Evolutionary conservation across 768 basidiomycete species (phyloP), one percentile per base, ranked within the genome.

Genomic region (Neoboletus magnificus): DNA sequence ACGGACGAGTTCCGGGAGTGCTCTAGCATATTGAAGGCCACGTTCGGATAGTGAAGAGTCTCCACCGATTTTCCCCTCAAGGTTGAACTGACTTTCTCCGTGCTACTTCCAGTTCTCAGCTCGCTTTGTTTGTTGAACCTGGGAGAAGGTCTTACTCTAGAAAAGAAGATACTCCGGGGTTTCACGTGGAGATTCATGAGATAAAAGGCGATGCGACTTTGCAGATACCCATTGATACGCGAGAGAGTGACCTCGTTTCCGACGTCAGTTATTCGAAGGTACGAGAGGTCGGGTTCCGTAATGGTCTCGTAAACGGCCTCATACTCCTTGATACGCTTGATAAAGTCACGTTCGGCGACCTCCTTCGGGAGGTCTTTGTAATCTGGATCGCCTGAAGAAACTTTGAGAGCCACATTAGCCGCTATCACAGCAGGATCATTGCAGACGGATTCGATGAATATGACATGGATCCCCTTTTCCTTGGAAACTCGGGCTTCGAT

Each of bases 111-210:
- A 16, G 32, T 39, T 54, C 23, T 51, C 48, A 69, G 56, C 18
- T 41, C 36, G 11, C 2, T 32, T n/a, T 15, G 9, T 32, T n/a
- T 15, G 9, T 48, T n/a, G 5, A 58, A n/a, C 55, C 39, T 15
- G n/a, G 16, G 54, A 32, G 16, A 44, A 18, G 16, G n/a, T 48
- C 87, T 65, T 66, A 98, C 96, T 64, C 97, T 76, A 5, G 97
- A 98, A 57, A 99, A 82, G 74, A 93, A 99, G 57, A 99, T 98
- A 68, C 87, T 93, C 55, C 97, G 81, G 7, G 97, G 96, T 64
- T 97, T 97, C 62, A 99, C 77, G 72, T 99, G 97, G 64, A 98
- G 71, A 71, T 98, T 98, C 95, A 98, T 98, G 52, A 99, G 79
- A 73, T 95, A 99, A 75, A 96, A 99, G 20, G 93, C 96, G 61